Conservation (phyloP, 805 yeast genomes). For the Saccharomycopsis selenospora region DNA sequence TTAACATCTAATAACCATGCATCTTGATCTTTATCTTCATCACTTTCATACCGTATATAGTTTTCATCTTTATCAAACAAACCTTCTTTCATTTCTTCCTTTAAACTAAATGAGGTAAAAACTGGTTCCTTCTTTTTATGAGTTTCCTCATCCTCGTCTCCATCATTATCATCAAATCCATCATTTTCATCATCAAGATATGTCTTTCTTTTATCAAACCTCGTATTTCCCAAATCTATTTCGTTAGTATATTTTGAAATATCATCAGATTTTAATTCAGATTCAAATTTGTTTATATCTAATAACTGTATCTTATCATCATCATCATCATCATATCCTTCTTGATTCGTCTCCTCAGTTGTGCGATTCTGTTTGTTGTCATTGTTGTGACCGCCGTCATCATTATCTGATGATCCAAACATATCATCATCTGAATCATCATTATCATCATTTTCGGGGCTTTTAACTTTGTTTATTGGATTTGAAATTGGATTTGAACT, state of each 20-base stretch:
- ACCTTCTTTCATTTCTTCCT: conserved; percentile 53
- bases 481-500: not conserved
- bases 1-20: conserved; percentile 33
- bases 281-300: conserved; percentile 11
- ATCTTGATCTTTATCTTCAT: conserved; percentile 32
- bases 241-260: not conserved
- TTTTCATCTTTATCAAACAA: conserved; percentile 55
- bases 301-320: conserved; percentile 6
- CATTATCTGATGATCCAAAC: conserved; percentile 17
- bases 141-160: conserved; percentile 25
- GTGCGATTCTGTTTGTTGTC: not conserved
- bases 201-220: conserved; percentile 8
- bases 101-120: conserved; percentile 56
- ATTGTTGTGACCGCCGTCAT: not conserved
- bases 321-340: conserved; percentile 1
- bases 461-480: not conserved
- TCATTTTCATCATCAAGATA: conserved; percentile 21
- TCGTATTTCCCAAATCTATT: not conserved
- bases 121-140: conserved; percentile 43
- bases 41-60: conserved; percentile 38
- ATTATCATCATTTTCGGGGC: not conserved
- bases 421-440: conserved; percentile 15
- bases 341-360: not conserved
- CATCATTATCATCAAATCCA: conserved; percentile 21
- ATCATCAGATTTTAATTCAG: conserved; percentile 8